Conservation (phyloP, 345 rosid genomes). For the Toxicodendron radicans region DNA sequence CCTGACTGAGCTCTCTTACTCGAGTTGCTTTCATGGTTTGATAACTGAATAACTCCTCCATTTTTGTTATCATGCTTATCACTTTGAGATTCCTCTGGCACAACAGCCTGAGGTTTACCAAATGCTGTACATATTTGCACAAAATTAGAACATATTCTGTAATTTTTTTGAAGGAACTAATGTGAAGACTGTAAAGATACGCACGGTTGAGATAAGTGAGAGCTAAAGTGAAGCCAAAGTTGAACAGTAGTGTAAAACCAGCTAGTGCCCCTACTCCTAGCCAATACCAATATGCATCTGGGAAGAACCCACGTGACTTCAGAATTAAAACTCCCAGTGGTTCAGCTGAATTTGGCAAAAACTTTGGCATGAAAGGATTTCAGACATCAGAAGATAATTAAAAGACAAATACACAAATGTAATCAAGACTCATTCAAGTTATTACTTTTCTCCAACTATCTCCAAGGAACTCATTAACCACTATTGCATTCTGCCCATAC, state of each 20-base stretch:
- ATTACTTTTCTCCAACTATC: constrained; percentile 53
- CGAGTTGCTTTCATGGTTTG: constrained; percentile 22
- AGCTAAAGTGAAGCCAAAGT: constrained; percentile 33
- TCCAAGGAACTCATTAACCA: constrained; percentile 51
- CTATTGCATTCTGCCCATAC: constrained; percentile 61
- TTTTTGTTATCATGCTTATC: constrained; percentile 20
- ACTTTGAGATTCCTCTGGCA: constrained; percentile 37
- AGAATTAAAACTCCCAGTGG: constrained; percentile 48
- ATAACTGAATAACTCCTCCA: constrained; percentile 35
- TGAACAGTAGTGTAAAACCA: constrained; percentile 43
- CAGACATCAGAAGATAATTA: constrained; percentile 4
- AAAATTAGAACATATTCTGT: not conserved
- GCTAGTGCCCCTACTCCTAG: constrained; percentile 41
- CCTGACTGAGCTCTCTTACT: constrained; percentile 25
- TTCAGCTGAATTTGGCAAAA: constrained; percentile 19
- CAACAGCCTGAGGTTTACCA: constrained; percentile 49
- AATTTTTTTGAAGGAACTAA: constrained; percentile 7
- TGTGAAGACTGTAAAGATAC: constrained; percentile 25
- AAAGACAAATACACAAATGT: not conserved
- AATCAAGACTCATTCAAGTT: not conserved
- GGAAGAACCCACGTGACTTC: constrained; percentile 40
- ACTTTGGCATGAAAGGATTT: not conserved
- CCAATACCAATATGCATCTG: constrained; percentile 55
- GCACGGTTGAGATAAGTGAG: constrained; percentile 43
- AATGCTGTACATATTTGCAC: constrained; percentile 43